Evolutionary conservation across 176 grass and related monocot species (phyloP).

Genomic region (Oryza coarctata): DNA sequence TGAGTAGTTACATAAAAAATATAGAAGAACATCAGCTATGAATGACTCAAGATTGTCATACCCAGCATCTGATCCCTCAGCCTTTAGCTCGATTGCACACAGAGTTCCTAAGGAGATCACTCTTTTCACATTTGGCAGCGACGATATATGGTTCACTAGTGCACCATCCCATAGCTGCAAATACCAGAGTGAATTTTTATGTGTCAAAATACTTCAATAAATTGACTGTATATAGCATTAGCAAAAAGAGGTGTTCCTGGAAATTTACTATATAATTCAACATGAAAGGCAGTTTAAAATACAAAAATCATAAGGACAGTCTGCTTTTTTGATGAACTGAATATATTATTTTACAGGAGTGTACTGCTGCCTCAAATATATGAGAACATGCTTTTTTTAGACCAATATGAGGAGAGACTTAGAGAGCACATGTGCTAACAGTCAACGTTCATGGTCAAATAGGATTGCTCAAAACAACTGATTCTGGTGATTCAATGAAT

Average conservation of each 20-base stretch:
- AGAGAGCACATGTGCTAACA: not conserved
- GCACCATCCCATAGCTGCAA: constrained; percentile 79
- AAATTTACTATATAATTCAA: constrained; percentile 11
- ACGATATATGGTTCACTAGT: constrained; percentile 65
- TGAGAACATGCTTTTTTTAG: not conserved
- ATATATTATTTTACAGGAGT: not conserved
- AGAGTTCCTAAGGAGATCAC: constrained; percentile 75
- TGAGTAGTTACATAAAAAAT: not conserved
- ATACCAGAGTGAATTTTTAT: constrained; percentile 25
- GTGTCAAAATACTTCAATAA: not conserved
- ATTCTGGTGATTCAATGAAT: not conserved
- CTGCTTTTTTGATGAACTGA: not conserved
- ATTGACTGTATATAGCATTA: not conserved
- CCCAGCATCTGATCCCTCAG: constrained; percentile 81
- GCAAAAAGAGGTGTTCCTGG: not conserved
- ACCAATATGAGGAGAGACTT: not conserved
- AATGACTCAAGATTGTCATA: constrained; percentile 43
- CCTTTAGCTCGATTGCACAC: constrained; percentile 76
- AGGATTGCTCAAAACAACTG: not conserved
- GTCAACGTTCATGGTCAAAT: not conserved
- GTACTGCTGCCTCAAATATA: not conserved
- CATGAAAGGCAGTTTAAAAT: constrained; percentile 1
- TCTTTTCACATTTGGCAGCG: constrained; percentile 69
- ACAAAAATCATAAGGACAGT: not conserved
- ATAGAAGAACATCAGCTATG: not conserved